A percentile compares a stretch with the other conserved stretches of the same genome.
Conservation (phyloP, 805 yeast species). For the Metschnikowia gelsemii region DNA sequence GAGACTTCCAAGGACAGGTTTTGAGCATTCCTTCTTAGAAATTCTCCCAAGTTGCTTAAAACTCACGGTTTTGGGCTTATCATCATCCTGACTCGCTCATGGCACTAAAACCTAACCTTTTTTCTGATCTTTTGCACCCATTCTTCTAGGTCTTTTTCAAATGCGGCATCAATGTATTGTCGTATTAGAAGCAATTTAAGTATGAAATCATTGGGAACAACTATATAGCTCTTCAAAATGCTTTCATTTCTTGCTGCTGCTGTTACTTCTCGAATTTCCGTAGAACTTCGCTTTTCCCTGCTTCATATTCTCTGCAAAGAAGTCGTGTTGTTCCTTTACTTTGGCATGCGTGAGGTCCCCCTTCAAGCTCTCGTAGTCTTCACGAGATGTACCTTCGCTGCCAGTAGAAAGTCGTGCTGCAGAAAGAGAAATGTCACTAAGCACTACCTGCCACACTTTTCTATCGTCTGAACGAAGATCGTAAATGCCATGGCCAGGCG, state of each 20-base stretch:
- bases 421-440: slow-evolving; percentile 35
- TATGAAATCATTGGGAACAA: no score
- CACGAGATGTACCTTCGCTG: slow-evolving; percentile 23
- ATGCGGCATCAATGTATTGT: no score
- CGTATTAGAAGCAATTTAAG: no score
- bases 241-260: neutral
- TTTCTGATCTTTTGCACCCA: no score
- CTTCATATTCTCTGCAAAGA: slow-evolving; percentile 24
- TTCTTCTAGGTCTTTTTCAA: no score
- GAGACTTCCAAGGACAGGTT: no score
- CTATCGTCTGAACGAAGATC: slow-evolving; percentile 7
- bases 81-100: no score
- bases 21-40: no score
- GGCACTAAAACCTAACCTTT: no score
- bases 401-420: slow-evolving; percentile 41
- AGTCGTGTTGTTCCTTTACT: slow-evolving; percentile 16
- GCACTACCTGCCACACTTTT: slow-evolving; percentile 31
- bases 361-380: slow-evolving; percentile 24
- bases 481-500: neutral
- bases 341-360: slow-evolving; percentile 32
- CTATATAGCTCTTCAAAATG: neutral
- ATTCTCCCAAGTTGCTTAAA: no score
- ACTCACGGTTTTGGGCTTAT: no score
- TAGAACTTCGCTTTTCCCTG: slow-evolving; percentile 18
- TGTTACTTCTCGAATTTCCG: neutral